These are phyloP conservation scores for Salvia sclarea DNA, from an alignment of 305 asterid species.

Conservation along the genomic window DNA sequence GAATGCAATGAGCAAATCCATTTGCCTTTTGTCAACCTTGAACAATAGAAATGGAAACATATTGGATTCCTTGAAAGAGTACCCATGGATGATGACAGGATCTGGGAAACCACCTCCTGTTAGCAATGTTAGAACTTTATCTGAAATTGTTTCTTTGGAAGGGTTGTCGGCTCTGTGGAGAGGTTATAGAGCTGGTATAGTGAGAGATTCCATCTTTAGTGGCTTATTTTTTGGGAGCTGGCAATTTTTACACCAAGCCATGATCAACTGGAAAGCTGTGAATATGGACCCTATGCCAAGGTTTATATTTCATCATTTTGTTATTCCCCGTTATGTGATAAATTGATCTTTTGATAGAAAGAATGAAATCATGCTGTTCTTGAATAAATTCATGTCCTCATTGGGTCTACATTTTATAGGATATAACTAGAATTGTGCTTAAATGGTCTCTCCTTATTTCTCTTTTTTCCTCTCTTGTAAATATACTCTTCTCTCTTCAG, in stretches of 20 bases:
- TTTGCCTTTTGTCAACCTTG: conserved; percentile 70
- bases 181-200: conserved; percentile 80
- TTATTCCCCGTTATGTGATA: conserved; percentile 11
- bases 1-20: conserved; percentile 61
- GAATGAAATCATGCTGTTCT: conserved; percentile 7
- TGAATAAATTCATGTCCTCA: not conserved
- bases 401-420: not conserved
- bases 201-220: conserved; percentile 84
- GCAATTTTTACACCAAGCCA: conserved; percentile 69
- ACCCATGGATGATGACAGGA: conserved; percentile 99
- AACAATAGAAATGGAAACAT: conserved; percentile 56
- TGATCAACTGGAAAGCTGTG: conserved; percentile 92
- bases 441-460: not conserved
- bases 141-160: conserved; percentile 68
- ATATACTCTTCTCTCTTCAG: conserved; percentile 55
- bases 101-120: conserved; percentile 87
- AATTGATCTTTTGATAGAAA: not conserved
- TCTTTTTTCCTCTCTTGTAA: conserved; percentile 16
- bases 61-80: conserved; percentile 64
- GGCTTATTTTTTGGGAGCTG: conserved; percentile 89
- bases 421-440: conserved; percentile 9
- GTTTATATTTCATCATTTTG: conserved; percentile 37
- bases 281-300: conserved; percentile 90
- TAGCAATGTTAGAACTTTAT: conserved; percentile 58
- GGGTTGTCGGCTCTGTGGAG: conserved; percentile 91